Evolutionary conservation across 768 basidiomycete genomes (phyloP), one percentile per base, ranked within the genome.

Genomic region (Butyriboletus loyo): DNA sequence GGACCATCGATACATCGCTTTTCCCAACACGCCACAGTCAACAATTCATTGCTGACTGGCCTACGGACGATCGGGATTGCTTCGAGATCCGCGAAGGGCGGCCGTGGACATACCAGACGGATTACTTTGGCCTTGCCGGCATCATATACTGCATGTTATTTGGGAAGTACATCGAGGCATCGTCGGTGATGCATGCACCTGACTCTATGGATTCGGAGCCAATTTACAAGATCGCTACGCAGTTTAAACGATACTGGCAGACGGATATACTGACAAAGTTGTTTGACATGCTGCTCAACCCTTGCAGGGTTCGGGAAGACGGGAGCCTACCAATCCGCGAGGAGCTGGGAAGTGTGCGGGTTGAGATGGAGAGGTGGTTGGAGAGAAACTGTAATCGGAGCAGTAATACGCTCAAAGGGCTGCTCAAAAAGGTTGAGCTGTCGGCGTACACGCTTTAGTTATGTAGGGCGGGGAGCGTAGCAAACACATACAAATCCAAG

Each of bases 221-320:
- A 2, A 72, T 78, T 52, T 81, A 85, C 73, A 87, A 81, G 75
- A 80, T 93, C 46, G 75, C 81, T 15, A 83, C 85, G 27, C 81
- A 87, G n/a, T 78, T 95, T 63, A 93, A 93, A 66, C 79, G 97
- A 53, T 99, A 99, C 69, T 98, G 97, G 92, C 94, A 98, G 70
- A 80, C 76, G 40, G 87, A 90, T 22, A 70, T 96, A 22, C 96
- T 97, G 92, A 86, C 74, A 31, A 71, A 79, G 48, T 63, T 97
- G 39, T 98, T 99, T 66, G 88, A 95, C 60, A 57, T 87, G 27
- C 72, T 98, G 50, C 83, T 99, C 52, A 98, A 98, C 69, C 88
- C 97, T 1, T 72, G 75, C 34, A 59, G 75, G n/a, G 79, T 82
- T 17, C 76, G 79, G 14, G 64, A 75, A 13, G 82, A 82, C 47